phyloP scores from a whole-genome alignment of 2,329 filamentous ascomycete genomes.

The Aureobasidium vineae region DNA sequence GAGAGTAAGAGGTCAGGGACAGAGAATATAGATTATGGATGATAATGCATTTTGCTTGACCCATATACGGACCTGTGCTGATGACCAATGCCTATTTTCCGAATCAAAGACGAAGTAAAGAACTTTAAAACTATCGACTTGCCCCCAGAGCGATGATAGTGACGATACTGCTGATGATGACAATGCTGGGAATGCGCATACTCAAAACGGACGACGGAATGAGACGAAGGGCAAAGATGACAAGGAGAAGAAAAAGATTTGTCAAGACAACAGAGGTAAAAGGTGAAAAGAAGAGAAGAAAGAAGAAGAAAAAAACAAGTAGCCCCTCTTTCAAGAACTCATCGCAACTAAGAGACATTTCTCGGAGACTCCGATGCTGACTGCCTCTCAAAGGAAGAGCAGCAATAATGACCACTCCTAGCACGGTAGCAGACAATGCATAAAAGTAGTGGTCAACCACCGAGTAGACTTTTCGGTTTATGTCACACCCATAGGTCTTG shows the following conservation, averaged over 20 bases:
- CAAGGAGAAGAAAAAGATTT: constrained; percentile 9
- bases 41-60: constrained; percentile 10
- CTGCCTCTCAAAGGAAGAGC: no score
- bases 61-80: background rate
- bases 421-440: background rate
- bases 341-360: background rate
- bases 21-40: background rate
- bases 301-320: background rate
- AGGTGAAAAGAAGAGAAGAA: constrained; percentile 6
- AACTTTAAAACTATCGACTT: constrained; percentile 15
- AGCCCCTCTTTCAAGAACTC: background rate
- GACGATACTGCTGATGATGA: constrained; percentile 1
- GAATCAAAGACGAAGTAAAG: background rate
- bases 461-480: background rate
- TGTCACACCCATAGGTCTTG: constrained; percentile 32
- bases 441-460: background rate
- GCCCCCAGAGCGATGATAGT: background rate
- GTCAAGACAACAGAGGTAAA: constrained; percentile 17
- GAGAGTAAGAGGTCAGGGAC: no score
- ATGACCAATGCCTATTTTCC: constrained; percentile 12
- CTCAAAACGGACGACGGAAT: constrained; percentile 14
- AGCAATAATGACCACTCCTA: background rate
- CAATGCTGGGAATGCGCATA: constrained; percentile 11
- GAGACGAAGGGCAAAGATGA: constrained; percentile 12
- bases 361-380: background rate